Evolutionary conservation across 1,139 yeast species (phyloP).

Genomic region (Debaryomycetaceae sp.): DNA sequence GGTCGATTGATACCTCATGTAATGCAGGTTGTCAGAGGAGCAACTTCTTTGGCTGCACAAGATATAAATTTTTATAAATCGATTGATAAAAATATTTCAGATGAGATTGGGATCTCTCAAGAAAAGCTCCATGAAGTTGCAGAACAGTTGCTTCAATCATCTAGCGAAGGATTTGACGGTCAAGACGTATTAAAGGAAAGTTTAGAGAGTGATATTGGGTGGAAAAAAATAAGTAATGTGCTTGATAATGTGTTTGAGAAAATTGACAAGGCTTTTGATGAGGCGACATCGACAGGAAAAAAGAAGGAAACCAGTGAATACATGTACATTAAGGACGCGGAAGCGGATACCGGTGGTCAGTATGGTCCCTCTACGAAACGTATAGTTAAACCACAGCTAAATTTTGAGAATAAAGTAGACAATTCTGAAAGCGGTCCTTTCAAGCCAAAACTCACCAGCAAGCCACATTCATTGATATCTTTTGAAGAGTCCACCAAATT

Average conservation of each 20-base stretch:
- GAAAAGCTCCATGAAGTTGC: constrained; percentile 48
- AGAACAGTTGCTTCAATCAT: constrained; percentile 44
- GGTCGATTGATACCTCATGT: constrained; percentile 38
- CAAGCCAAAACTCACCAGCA: constrained; percentile 62
- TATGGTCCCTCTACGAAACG: constrained; percentile 28
- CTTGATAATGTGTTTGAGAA: constrained; percentile 75
- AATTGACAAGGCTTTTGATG: constrained; percentile 61
- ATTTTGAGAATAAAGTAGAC: constrained; percentile 58
- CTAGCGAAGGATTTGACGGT: constrained; percentile 25
- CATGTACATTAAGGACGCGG: constrained; percentile 52
- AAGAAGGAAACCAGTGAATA: constrained; percentile 7
- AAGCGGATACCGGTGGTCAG: constrained; percentile 8
- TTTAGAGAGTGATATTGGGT: constrained; percentile 32
- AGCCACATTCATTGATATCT: constrained; percentile 67
- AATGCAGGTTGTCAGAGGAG: constrained; percentile 60
- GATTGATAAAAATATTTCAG: constrained; percentile 52
- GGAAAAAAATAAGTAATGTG: constrained; percentile 62
- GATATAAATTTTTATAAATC: constrained; percentile 76
- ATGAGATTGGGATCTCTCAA: constrained; percentile 42
- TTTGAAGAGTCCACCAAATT: constrained; percentile 50
- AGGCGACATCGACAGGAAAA: constrained; percentile 8
- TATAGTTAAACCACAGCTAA: constrained; percentile 68
- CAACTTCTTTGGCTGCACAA: constrained; percentile 72
- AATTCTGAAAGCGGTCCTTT: constrained; percentile 72
- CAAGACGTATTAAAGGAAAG: constrained; percentile 38